Evolutionary conservation across 352 stramenopile genomes (phyloP).

Genomic region (Phytopythium oedochilum): DNA sequence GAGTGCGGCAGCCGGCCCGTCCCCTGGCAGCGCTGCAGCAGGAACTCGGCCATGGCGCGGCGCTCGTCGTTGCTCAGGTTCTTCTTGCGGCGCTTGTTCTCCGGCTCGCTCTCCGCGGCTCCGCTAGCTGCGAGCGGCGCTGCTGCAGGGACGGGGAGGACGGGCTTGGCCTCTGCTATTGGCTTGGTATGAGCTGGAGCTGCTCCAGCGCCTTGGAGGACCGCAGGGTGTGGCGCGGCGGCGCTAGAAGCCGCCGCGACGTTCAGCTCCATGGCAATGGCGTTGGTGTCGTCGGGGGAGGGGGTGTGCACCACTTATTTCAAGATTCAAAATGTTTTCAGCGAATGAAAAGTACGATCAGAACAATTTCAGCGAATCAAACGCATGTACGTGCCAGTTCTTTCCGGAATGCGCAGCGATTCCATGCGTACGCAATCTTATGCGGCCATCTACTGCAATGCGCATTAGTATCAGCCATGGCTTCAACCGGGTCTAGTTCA

Average conservation of each 20-base stretch:
- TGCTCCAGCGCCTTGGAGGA: too few relatives aligned
- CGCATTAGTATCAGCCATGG: not conserved
- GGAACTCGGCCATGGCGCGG: conserved; percentile 26
- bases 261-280: not conserved
- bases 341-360: not conserved
- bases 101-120: not conserved
- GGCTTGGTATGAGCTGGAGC: too few relatives aligned
- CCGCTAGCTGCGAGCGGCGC: not conserved
- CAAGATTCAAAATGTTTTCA: not conserved
- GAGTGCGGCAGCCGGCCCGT: conserved; percentile 22
- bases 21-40: conserved; percentile 29
- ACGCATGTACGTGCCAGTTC: not conserved
- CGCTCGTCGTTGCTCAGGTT: conserved; percentile 36
- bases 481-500: too few relatives aligned
- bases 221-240: not conserved
- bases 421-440: not conserved
- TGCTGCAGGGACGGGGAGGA: not conserved
- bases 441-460: not conserved
- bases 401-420: conserved; percentile 3
- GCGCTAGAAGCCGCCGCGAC: not conserved
- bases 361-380: conserved; percentile 1
- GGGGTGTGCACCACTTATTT: conserved; percentile 6
- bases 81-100: conserved; percentile 14
- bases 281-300: not conserved
- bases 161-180: too few relatives aligned